Evolutionary conservation across 192 early-diverging fungal species (phyloP).

Genomic region (Mortierella antarctica): DNA sequence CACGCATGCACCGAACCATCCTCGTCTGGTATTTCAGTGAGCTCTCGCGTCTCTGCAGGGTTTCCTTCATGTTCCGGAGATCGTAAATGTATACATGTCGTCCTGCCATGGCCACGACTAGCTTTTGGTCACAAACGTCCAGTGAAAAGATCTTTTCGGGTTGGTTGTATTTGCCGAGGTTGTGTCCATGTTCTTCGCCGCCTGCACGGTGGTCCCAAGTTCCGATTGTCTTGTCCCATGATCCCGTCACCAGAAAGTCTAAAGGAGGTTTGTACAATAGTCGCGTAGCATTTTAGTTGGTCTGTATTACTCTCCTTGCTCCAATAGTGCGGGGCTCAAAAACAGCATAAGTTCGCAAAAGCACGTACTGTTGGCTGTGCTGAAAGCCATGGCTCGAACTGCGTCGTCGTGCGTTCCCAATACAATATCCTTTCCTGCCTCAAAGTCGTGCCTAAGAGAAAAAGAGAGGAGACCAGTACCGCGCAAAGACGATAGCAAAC

Average conservation of each 20-base stretch:
- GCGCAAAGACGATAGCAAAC: no score
- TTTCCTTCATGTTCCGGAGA: slow-evolving; percentile 80
- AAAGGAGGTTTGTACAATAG: neutral
- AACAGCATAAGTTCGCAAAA: neutral
- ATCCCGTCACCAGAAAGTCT: slow-evolving; percentile 83
- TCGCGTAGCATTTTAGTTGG: neutral
- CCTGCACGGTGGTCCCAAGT: slow-evolving; percentile 78
- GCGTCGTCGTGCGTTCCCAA: slow-evolving; percentile 87
- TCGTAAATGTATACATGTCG: slow-evolving; percentile 87
- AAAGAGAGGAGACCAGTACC: neutral
- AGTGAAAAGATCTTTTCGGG: slow-evolving; percentile 88
- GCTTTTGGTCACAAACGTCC: slow-evolving; percentile 75
- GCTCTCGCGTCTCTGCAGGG: slow-evolving; percentile 78
- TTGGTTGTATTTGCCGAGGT: slow-evolving; percentile 60
- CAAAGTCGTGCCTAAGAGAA: slow-evolving; percentile 70
- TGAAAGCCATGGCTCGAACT: slow-evolving; percentile 75
- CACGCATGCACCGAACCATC: slow-evolving; percentile 86
- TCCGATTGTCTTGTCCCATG: slow-evolving; percentile 91
- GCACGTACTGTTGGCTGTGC: slow-evolving; percentile 55
- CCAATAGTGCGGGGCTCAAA: neutral
- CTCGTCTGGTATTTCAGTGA: slow-evolving; percentile 92
- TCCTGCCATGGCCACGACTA: slow-evolving; percentile 87
- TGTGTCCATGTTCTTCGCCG: slow-evolving; percentile 29
- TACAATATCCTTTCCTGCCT: slow-evolving; percentile 61
- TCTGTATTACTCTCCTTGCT: neutral